Evolutionary conservation across 225 moss, liverwort and hornwort species (phyloP), one percentile per base, ranked within the genome.

Genomic region (Polytrichum commune): DNA sequence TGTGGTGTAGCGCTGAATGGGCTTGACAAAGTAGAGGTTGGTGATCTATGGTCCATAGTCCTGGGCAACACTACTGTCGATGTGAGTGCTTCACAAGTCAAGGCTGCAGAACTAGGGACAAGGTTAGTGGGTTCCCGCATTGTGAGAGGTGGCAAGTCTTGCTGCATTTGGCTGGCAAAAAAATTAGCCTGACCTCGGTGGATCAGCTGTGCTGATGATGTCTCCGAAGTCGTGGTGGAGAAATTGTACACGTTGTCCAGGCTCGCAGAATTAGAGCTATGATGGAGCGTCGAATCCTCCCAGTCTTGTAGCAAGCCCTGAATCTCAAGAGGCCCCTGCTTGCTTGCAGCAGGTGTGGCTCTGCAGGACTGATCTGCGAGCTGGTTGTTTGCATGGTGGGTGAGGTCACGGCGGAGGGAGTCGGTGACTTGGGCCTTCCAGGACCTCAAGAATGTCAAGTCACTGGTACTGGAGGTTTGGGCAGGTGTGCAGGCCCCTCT

Each of bases 21-120:
- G 55, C 84, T 90, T 2, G 90, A 84, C 25, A 91, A 61, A 9
- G 90, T 92, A 6, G 95, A 92, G 1, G 92, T 90, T 1, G 95
- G 90, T 0, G 92, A 92, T 69, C 80, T 55, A n/a, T 78, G 76
- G 32, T 91, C 91, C 57, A 75, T 71, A 66, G 63, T 27, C n/a
- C 23, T 18, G 53, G 18, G 23, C 1, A 2, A 75, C 64, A 27
- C 73, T 73, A 0, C 70, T 56, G 7, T 60, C 65, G 2, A 68
- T 19, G 8, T 10, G 25, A 5, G 6, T 20, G 55, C 71, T 82
- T 60, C 53, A 8, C 18, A 16, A 2, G 54, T 53, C 18, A 27
- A 54, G 27, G 22, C 18, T 54, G 5, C 18, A 68, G 23, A 54
- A 27, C 8, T 68, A 18, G 26, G 25, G 27, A 54, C 25, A 18